A percentile compares a stretch with the other conserved stretches of the same genome.
These are phyloP conservation scores for Podila verticillata DNA, from an alignment of 192 early-diverging fungal genomes.

Conservation along the genomic window DNA sequence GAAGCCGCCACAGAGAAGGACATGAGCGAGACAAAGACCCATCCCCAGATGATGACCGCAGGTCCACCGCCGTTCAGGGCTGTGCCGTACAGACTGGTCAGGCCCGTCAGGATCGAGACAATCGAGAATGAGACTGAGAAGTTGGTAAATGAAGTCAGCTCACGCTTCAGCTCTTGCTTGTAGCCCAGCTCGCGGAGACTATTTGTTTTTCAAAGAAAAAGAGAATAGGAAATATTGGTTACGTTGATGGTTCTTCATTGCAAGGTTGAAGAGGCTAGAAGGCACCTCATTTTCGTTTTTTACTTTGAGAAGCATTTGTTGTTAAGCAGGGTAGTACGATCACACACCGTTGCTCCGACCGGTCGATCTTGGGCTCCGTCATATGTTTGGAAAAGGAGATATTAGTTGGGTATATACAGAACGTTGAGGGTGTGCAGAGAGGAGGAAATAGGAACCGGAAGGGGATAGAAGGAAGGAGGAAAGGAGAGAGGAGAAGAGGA, in stretches of 20 bases:
- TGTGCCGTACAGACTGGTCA: constrained; percentile 57
- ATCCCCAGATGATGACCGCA: constrained; percentile 57
- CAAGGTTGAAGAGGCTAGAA: not conserved
- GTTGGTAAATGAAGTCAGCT: constrained; percentile 52
- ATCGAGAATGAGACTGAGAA: constrained; percentile 56
- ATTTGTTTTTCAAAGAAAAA: not conserved
- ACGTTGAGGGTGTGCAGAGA: not conserved
- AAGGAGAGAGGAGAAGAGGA: not conserved
- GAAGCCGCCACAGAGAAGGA: constrained; percentile 48
- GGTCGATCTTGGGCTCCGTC: constrained; percentile 25
- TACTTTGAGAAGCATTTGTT: not conserved
- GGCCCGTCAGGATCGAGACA: constrained; percentile 55
- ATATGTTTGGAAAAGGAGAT: not conserved
- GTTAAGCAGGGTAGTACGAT: not conserved
- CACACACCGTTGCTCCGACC: constrained; percentile 35
- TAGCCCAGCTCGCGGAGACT: constrained; percentile 60
- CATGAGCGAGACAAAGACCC: constrained; percentile 57
- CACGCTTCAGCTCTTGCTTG: constrained; percentile 60
- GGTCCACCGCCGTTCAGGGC: constrained; percentile 58
- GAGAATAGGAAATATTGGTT: not conserved
- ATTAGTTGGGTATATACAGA: not conserved
- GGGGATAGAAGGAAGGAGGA: not conserved
- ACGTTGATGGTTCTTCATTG: not conserved
- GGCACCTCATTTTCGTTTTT: not conserved
- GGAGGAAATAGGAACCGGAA: not conserved